Base-by-base conservation (phyloP, 306 rosid species). In the Glycine latifolia region DNA sequence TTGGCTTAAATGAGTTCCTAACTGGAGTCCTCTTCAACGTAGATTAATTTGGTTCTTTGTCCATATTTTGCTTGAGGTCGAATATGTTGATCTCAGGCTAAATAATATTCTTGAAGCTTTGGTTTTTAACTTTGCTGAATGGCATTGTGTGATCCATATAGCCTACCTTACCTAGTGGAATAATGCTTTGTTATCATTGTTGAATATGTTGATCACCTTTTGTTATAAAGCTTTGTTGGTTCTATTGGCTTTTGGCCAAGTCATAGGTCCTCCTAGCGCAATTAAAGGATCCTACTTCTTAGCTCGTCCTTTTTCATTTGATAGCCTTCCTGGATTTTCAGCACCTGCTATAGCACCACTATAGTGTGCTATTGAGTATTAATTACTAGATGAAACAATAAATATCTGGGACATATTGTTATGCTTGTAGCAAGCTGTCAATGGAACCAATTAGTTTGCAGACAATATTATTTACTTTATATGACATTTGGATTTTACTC, bases 361-460 rank as follows among this genome's bases (percentile, higher is more conserved):
- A 20, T 61, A 5, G 41, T 8, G 12, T 2, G 7, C 67, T 61
- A 31, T 60, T 26, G 41, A 20, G 43, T 61, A 26, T 60, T 26
- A n/a, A 20, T 43, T 61, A 26, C 67, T 35, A 33, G 7, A 6
- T 62, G 69, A 61, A 73, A 67, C 78, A 20, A 46, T 59, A 60
- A 54, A 66, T 69, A 53, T 73, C 71, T 76, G 77, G 70, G 62
- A 26, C 70, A 56, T 48, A 41, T 37, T 52, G 75, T 68, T 81
- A 61, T 53, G 49, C 67, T n/a, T 60, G 74, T 77, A 63, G 62
- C 59, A 60, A 54, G 26, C 62, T 75, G 46, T 48, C 53, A n/a
- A 66, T 72, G 15, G 53, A 83, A 59, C 37, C 79, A 63, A 62
- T 76, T 56, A 46, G 71, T 53, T 66, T 70, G 49, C 59, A 80